phyloP scores from a whole-genome alignment of 768 basidiomycete genomes.

The Panus rudis region DNA sequence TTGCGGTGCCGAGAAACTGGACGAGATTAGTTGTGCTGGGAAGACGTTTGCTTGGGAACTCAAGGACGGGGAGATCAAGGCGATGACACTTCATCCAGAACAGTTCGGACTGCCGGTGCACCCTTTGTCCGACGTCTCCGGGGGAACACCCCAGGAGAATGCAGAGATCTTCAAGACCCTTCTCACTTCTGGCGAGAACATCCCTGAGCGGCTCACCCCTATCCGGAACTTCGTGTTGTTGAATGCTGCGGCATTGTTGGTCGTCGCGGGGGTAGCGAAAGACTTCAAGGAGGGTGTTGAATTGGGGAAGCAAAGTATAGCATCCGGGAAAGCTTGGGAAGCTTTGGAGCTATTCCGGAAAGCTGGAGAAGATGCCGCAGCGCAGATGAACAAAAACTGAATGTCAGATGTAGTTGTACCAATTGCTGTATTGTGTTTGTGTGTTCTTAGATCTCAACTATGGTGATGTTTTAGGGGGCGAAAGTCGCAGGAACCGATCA shows the following conservation, averaged over 20 bases:
- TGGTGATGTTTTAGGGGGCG: too few species aligned
- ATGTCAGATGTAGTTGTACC: too few species aligned
- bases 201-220: slow-evolving; percentile 52
- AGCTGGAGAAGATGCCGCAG: slow-evolving; percentile 15
- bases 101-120: slow-evolving; percentile 75
- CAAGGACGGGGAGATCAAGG: slow-evolving; percentile 56
- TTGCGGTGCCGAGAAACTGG: slow-evolving; percentile 84
- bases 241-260: slow-evolving; percentile 84
- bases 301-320: slow-evolving; percentile 20
- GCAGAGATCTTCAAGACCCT: slow-evolving; percentile 63
- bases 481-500: too few species aligned
- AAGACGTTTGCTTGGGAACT: slow-evolving; percentile 83
- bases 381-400: neutral
- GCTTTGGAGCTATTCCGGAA: slow-evolving; percentile 24
- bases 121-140: slow-evolving; percentile 60
- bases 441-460: too few species aligned
- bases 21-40: slow-evolving; percentile 95
- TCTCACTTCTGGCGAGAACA: slow-evolving; percentile 47
- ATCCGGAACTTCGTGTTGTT: slow-evolving; percentile 83
- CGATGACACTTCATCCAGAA: slow-evolving; percentile 55
- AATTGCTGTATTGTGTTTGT: too few species aligned
- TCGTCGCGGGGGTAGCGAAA: slow-evolving; percentile 71
- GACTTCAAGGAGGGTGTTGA: slow-evolving; percentile 60
- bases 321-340: slow-evolving; percentile 24
- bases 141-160: slow-evolving; percentile 75